These are phyloP conservation scores for Fraxinus sp. DNA, from an alignment of 305 asterid species.

Conservation along the genomic window DNA sequence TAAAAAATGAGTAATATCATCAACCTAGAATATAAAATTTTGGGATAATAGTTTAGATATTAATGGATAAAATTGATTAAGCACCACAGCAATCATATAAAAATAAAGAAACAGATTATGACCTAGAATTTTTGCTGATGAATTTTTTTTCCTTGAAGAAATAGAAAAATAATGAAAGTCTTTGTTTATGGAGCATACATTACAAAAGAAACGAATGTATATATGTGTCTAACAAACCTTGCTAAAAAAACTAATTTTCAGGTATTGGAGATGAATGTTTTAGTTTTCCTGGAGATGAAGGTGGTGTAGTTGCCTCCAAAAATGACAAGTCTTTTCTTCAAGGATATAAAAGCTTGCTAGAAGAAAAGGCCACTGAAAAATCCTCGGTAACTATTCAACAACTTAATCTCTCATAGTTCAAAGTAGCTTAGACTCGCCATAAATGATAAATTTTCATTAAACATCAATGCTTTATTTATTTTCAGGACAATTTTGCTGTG, in stretches of 20 bases:
- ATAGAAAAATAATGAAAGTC: not conserved
- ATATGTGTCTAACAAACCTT: not conserved
- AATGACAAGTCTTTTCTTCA: constrained; percentile 36
- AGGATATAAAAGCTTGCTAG: constrained; percentile 48
- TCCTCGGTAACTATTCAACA: constrained; percentile 43
- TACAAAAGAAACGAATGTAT: no score
- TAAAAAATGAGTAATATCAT: no score
- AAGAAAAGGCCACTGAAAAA: constrained; percentile 61
- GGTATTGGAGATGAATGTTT: constrained; percentile 40
- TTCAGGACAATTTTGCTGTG: constrained; percentile 77
- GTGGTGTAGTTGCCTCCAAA: no score
- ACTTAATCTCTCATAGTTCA: not conserved
- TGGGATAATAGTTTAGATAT: no score
- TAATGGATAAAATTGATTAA: no score
- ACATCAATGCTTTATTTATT: not conserved
- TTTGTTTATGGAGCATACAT: not conserved
- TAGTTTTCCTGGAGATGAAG: no score
- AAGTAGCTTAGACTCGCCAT: no score
- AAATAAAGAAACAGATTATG: no score
- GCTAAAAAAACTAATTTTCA: constrained; percentile 12
- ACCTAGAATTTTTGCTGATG: no score
- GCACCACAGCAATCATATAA: no score
- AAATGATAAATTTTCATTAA: no score
- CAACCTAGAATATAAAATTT: no score
- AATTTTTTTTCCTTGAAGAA: not conserved